These are phyloP conservation scores for Xylaria sp. DNA, from an alignment of 2,329 filamentous ascomycete genomes.

Conservation along the genomic window DNA sequence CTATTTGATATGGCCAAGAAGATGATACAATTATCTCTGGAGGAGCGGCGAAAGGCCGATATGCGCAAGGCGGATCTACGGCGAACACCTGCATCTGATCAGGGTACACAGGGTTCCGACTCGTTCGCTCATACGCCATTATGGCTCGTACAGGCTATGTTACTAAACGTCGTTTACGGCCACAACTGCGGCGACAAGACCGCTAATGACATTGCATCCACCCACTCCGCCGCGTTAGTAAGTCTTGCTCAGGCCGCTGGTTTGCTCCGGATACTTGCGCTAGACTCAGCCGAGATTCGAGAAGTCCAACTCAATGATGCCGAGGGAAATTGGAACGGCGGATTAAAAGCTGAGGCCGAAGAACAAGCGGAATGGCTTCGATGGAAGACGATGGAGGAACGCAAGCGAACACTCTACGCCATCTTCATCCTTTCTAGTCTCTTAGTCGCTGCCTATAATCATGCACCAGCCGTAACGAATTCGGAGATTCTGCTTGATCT, in stretches of 20 bases:
- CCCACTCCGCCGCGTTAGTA: conserved; percentile 89
- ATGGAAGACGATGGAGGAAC: conserved; percentile 90
- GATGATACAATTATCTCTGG: conserved; percentile 92
- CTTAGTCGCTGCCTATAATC: conserved; percentile 91
- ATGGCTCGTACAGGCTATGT: conserved; percentile 97
- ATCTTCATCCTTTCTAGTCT: conserved; percentile 94
- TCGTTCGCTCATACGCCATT: conserved; percentile 80
- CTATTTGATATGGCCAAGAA: conserved; percentile 94
- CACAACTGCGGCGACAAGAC: conserved; percentile 94
- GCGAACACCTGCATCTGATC: conserved; percentile 60
- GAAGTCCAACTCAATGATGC: conserved; percentile 69
- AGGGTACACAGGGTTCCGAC: conserved; percentile 63
- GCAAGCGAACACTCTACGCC: conserved; percentile 90
- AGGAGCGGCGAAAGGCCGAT: conserved; percentile 88
- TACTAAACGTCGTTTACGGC: conserved; percentile 94
- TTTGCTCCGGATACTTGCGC: conserved; percentile 63
- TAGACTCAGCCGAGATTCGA: conserved; percentile 59
- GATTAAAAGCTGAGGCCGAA: conserved; percentile 58
- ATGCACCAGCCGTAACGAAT: conserved; percentile 89
- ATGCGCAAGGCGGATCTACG: conserved; percentile 73
- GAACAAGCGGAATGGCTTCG: conserved; percentile 84
- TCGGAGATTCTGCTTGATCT: conserved; percentile 91
- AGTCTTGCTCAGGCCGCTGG: conserved; percentile 92
- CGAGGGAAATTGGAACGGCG: conserved; percentile 59
- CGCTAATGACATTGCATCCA: conserved; percentile 90